Base-by-base conservation (phyloP, 2,329 filamentous ascomycete genomes). In the Xylariaceae sp. region DNA sequence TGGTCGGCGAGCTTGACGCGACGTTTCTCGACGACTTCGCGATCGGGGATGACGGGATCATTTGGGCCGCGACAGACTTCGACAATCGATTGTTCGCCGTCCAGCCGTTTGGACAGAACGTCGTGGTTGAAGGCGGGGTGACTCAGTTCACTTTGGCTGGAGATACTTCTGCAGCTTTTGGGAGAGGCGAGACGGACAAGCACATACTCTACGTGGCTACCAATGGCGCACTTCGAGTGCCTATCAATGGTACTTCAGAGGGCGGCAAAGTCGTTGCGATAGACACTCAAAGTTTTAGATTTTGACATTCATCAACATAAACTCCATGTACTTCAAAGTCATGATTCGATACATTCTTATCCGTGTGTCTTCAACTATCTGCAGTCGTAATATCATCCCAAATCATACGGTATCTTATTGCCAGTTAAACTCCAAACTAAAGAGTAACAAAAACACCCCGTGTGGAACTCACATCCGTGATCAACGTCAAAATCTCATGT, bases 201-300 rank as follows among this genome's bases (percentile, higher is more conserved):
- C n/a, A 41, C 26, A 41, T 34, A 3, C 38, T 60, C 16, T 61
- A 56, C 19, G 53, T 56, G 4, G 47, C 44, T 2, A 61, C 58
- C 1, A 48, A 42, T 41, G 56, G 57, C 9, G 49, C 30, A 3
- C 13, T 49, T 1, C 34, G 34, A 12, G 44, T 29, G 4, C 52
- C 53, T 11, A 42, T 53, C 19, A 50, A 53, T 41, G 52, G 54
- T 2, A 52, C 48, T 8, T 45, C 34, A 1, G 56, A 58, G 43
- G 50, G 51, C 4, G 57, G 50, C 1, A 58, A 59, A 45, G 42
- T 61, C 9, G 51, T 60, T 4, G 55, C 59, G 19, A 33, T 61
- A 16, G 50, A 57, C 17, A 48, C 50, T 13, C 38, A 39, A 30
- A 40, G 35, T 2, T 52, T 32, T 32, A 26, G 22, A 26, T 26